phyloP scores from a whole-genome alignment of 805 yeast genomes.

The Candida ortonii region DNA sequence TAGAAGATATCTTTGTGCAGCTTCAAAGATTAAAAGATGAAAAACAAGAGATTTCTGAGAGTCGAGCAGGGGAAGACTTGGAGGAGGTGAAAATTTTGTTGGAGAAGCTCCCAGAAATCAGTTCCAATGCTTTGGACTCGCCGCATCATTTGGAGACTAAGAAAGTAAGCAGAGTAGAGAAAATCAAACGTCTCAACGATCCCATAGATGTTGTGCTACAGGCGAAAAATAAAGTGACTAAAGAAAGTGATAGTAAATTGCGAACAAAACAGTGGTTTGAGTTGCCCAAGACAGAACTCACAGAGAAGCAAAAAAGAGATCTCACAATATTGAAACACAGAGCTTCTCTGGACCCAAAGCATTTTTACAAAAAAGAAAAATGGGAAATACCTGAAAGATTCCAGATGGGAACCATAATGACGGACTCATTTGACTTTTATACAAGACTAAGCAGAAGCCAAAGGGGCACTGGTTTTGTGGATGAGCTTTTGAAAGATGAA shows the following conservation, averaged over 20 bases:
- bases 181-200: slow-evolving; percentile 36
- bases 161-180: slow-evolving; percentile 8
- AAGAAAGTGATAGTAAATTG: slow-evolving; percentile 39
- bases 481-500: slow-evolving; percentile 74
- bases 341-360: slow-evolving; percentile 89
- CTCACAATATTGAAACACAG: slow-evolving; percentile 77
- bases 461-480: slow-evolving; percentile 75
- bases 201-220: slow-evolving; percentile 36
- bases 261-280: slow-evolving; percentile 64
- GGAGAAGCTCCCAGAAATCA: slow-evolving; percentile 37
- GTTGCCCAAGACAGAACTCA: slow-evolving; percentile 72
- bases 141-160: slow-evolving; percentile 24
- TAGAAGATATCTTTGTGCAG: slow-evolving; percentile 36
- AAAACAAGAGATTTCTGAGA: slow-evolving; percentile 1
- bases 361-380: slow-evolving; percentile 87
- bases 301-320: slow-evolving; percentile 73
- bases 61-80: slow-evolving; percentile 28
- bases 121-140: slow-evolving; percentile 33
- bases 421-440: slow-evolving; percentile 76
- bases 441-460: slow-evolving; percentile 66
- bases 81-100: slow-evolving; percentile 28
- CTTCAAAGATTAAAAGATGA: slow-evolving; percentile 17
- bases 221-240: slow-evolving; percentile 21
- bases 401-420: slow-evolving; percentile 85
- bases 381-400: slow-evolving; percentile 57